Percentiles rank a stretch among this genome's conserved stretches.
These are phyloP conservation scores for Arthrobotrys sphaeroides DNA, from an alignment of 2,329 filamentous ascomycete species.

Conservation along the genomic window DNA sequence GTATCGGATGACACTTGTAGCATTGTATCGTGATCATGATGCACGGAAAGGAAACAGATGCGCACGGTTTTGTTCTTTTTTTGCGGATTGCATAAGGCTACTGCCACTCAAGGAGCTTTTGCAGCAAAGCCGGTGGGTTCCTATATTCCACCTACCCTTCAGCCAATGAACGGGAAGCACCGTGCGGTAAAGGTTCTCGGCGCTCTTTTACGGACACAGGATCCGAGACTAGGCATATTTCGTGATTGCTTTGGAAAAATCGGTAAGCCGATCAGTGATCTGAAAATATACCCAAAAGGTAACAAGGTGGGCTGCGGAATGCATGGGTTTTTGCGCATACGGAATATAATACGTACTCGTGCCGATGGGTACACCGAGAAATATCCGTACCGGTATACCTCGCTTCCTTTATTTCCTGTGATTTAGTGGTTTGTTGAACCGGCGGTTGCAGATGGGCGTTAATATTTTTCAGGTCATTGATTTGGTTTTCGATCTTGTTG, in stretches of 20 bases:
- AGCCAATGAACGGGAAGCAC: not conserved
- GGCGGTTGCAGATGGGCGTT: not conserved
- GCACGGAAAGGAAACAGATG: not conserved
- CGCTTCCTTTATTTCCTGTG: not conserved
- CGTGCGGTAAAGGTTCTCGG: conserved; percentile 16
- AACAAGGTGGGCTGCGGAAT: not conserved
- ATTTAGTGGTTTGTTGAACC: no score
- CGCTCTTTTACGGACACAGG: not conserved
- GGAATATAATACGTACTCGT: not conserved
- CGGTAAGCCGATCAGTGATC: conserved; percentile 15
- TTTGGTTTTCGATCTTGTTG: not conserved
- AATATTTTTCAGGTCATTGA: conserved; percentile 17
- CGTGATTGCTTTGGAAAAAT: not conserved
- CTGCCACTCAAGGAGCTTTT: not conserved
- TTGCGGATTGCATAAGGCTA: not conserved
- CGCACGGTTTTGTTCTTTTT: not conserved
- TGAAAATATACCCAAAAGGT: not conserved
- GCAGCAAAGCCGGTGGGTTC: not conserved
- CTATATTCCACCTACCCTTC: not conserved
- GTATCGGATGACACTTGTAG: conserved; percentile 6
- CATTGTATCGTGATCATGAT: conserved; percentile 15
- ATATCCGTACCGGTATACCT: conserved; percentile 12
- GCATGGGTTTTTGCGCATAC: not conserved
- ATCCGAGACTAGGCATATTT: not conserved
- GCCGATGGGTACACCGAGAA: not conserved